Base-by-base conservation (phyloP, 179 eudicot species). In the Vitellaria paradoxa region DNA sequence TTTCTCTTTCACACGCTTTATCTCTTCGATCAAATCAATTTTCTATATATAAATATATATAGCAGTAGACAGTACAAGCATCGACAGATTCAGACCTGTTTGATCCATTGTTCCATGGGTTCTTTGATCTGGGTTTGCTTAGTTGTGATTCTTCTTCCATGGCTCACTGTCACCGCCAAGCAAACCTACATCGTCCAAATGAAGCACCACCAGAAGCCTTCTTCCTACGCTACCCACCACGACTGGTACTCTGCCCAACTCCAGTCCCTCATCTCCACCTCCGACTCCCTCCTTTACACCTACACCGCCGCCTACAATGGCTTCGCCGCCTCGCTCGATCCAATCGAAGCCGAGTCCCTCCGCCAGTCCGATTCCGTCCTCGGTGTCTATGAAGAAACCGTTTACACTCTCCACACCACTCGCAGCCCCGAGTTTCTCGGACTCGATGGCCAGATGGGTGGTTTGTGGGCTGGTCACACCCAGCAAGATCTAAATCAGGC, bases 381-480 rank as follows among this genome's bases (percentile, higher is more conserved):
- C 13, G 91, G 86, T 1, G 88, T 91, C 14, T 88, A 90, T 46
- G 89, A 85, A 21, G 98, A 93, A 15, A 76, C 84, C 0, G 52
- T 91, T 1, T 93, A 93, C 81, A 52, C 63, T 0, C 88, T 93
- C 42, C 97, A 93, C 80, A 93, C 97, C 0, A 93, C 98, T 0
- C 88, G 97, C 1, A 93, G 94, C 0, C 98, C 97, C 3, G 84
- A 89, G 76, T 93, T 91, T 46, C 87, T 93, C 20, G 98, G 98
- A 0, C 81, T 93, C 0, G 88, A 84, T n/a, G 50, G 57, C 0
- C 68, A 75, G n/a, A 64, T 70, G 37, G 37, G 37, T 10, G 85
- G 81, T 6, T 40, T 52, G 2, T 52, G 56, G 56, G 56, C 56
- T 8, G 56, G 56, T 6, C 80, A 76, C 64, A 68, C 71, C 5